These are phyloP conservation scores for Coniochaeta hoffmannii DNA, from an alignment of 2,329 filamentous ascomycete species.

Conservation along the genomic window DNA sequence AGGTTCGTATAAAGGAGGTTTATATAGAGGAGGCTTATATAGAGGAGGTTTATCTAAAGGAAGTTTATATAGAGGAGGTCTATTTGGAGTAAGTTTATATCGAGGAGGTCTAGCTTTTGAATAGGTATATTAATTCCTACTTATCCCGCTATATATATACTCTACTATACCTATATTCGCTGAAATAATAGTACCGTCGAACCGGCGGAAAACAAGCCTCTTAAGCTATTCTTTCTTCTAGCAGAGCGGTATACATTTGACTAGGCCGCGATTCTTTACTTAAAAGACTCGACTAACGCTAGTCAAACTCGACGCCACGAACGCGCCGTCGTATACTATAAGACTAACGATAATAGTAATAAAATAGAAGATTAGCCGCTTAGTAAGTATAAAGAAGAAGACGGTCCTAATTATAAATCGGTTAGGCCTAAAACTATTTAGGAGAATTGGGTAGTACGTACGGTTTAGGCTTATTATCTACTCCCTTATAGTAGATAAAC, in stretches of 20 bases:
- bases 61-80: too few species aligned
- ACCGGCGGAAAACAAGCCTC: not conserved
- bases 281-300: not conserved
- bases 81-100: too few species aligned
- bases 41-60: too few species aligned
- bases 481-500: conserved; percentile 22
- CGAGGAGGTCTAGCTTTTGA: conserved; percentile 2
- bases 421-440: not conserved
- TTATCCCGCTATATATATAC: not conserved
- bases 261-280: not conserved
- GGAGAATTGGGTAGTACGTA: not conserved
- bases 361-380: not conserved
- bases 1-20: conserved; percentile 13
- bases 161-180: not conserved
- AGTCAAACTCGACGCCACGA: not conserved
- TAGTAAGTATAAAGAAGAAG: not conserved
- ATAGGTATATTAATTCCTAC: not conserved
- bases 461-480: conserved; percentile 14
- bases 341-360: not conserved
- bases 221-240: not conserved
- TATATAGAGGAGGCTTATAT: too few species aligned
- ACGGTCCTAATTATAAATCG: not conserved
- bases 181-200: not conserved
- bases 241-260: not conserved
- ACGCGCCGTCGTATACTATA: not conserved